Evolutionary conservation across 2,329 filamentous ascomycete species (phyloP).

Genomic region (Stenocarpella maydis): DNA sequence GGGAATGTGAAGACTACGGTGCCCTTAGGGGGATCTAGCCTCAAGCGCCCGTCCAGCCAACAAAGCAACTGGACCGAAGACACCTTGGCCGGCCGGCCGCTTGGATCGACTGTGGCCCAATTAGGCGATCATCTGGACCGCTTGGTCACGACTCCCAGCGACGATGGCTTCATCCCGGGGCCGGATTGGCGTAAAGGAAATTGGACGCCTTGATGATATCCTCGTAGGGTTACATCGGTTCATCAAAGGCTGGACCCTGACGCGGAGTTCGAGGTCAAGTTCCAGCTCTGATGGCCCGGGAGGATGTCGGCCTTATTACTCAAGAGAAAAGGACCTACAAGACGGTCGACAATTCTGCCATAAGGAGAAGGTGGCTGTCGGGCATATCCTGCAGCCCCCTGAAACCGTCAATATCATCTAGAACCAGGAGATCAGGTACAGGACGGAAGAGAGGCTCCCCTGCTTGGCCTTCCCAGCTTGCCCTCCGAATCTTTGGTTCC

Average conservation of each 20-base stretch:
- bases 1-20: constrained; percentile 3
- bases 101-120: constrained; percentile 5
- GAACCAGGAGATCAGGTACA: not conserved
- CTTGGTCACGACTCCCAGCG: constrained; percentile 12
- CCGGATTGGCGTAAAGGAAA: constrained; percentile 14
- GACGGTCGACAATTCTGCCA: constrained; percentile 8
- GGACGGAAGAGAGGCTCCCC: not conserved
- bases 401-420: not conserved
- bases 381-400: not conserved
- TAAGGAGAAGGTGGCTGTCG: constrained; percentile 15
- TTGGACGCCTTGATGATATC: not conserved
- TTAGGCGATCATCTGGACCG: constrained; percentile 21
- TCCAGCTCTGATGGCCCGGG: constrained; percentile 17
- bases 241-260: constrained; percentile 16
- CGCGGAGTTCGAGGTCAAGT: not conserved
- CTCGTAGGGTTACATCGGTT: constrained; percentile 15
- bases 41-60: constrained; percentile 9
- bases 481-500: not conserved
- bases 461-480: not conserved
- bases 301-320: constrained; percentile 27
- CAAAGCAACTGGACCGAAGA: constrained; percentile 16
- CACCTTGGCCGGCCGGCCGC: constrained; percentile 17
- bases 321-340: not conserved
- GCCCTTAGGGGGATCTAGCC: not conserved
- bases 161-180: constrained; percentile 23